Percentiles rank a stretch among this genome's conserved stretches.
These are phyloP conservation scores for Pisolithus orientalis DNA, from an alignment of 768 basidiomycete genomes.

Conservation along the genomic window DNA sequence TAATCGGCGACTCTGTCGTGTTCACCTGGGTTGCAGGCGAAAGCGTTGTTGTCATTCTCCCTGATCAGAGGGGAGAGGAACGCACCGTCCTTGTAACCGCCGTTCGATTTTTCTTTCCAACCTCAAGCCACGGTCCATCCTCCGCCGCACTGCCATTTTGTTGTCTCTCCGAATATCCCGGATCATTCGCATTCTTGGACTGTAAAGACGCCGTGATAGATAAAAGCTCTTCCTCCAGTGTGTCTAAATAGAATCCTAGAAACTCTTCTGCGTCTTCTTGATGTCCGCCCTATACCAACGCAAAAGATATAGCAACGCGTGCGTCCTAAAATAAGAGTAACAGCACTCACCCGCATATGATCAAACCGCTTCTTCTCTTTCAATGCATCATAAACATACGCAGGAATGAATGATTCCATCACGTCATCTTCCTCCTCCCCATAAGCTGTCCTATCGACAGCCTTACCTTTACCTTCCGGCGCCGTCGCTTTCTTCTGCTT, in stretches of 20 bases:
- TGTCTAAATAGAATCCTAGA: conserved; percentile 94
- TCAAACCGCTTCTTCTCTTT: conserved; percentile 92
- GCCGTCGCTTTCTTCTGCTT: conserved; percentile 7
- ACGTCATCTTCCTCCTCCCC: conserved; percentile 43
- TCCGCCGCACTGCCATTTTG: conserved; percentile 27
- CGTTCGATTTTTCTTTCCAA: conserved; percentile 80
- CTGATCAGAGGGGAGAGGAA: conserved; percentile 7
- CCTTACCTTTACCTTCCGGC: conserved; percentile 34
- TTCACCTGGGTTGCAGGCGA: conserved; percentile 46
- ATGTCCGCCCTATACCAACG: conserved; percentile 59
- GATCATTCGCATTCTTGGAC: conserved; percentile 29
- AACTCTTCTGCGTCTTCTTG: conserved; percentile 99
- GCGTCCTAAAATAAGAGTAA: conserved; percentile 1
- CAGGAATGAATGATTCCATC: conserved; percentile 74
- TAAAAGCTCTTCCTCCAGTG: conserved; percentile 87
- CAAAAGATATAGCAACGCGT: neutral
- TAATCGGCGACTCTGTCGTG: conserved; percentile 79
- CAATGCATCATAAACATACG: conserved; percentile 86
- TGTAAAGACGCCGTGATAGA: conserved; percentile 51
- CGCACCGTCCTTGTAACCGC: conserved; percentile 76
- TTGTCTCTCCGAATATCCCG: conserved; percentile 5
- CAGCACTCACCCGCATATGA: conserved; percentile 69
- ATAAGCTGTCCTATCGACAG: conserved; percentile 27
- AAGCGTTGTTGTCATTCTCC: neutral
- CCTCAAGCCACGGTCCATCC: conserved; percentile 86